A percentile compares a stretch with the other conserved stretches of the same genome.
phyloP scores from a whole-genome alignment of 2,329 filamentous ascomycete species.

The Talaromyces pinophilus region DNA sequence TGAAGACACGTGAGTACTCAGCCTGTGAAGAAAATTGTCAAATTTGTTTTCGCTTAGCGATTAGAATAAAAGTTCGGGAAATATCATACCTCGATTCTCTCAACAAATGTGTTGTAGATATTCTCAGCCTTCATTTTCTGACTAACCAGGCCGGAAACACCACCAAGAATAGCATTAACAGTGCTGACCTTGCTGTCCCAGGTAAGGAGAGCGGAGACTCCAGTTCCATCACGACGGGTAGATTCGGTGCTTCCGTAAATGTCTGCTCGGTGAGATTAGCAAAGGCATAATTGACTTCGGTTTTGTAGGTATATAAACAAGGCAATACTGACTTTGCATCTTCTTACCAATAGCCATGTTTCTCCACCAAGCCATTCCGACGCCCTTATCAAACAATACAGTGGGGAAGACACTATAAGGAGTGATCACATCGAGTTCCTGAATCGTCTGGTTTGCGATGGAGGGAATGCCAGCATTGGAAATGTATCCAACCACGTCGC shows the following conservation, averaged over 20 bases:
- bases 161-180: slow-evolving; percentile 43
- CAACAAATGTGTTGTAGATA: slow-evolving; percentile 42
- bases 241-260: slow-evolving; percentile 48
- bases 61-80: neutral
- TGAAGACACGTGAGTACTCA: neutral
- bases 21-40: neutral
- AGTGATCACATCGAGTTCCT: slow-evolving; percentile 47
- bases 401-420: slow-evolving; percentile 46
- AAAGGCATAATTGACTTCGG: neutral
- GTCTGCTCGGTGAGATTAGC: slow-evolving; percentile 12
- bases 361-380: slow-evolving; percentile 48
- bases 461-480: slow-evolving; percentile 47
- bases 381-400: slow-evolving; percentile 41
- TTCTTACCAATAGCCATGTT: slow-evolving; percentile 47
- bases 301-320: neutral
- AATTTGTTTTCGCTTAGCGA: neutral
- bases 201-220: slow-evolving; percentile 44
- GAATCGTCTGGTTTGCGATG: slow-evolving; percentile 43
- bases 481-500: slow-evolving; percentile 45
- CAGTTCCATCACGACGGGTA: slow-evolving; percentile 42
- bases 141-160: slow-evolving; percentile 42
- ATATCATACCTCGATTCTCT: slow-evolving; percentile 12
- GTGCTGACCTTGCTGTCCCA: slow-evolving; percentile 51
- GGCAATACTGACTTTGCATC: slow-evolving; percentile 43
- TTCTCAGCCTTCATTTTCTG: slow-evolving; percentile 42